These are phyloP conservation scores for Alternaria dauci DNA, from an alignment of 2,329 filamentous ascomycete species.

Conservation along the genomic window DNA sequence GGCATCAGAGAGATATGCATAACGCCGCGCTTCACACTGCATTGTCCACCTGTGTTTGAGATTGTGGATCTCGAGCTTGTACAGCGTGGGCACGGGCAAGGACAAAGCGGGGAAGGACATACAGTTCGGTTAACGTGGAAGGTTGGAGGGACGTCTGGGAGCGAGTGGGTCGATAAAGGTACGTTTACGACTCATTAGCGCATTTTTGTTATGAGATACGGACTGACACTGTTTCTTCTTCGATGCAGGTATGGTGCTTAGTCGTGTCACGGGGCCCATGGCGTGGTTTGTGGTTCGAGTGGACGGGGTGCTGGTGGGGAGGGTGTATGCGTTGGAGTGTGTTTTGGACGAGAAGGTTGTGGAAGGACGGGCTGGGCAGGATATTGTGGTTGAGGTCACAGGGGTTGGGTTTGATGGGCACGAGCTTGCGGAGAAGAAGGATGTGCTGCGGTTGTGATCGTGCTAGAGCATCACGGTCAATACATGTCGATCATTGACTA, in stretches of 20 bases:
- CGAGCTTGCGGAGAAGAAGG: background rate
- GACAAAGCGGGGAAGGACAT: too few species aligned
- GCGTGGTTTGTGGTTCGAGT: slow-evolving; percentile 42
- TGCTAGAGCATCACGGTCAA: background rate
- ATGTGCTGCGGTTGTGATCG: background rate
- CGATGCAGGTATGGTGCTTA: slow-evolving; percentile 34
- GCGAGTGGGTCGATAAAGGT: too few species aligned
- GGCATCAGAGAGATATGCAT: slow-evolving; percentile 31
- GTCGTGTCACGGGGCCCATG: slow-evolving; percentile 47
- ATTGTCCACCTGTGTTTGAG: background rate
- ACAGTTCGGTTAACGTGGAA: too few species aligned
- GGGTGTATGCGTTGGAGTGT: slow-evolving; percentile 44
- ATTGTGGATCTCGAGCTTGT: slow-evolving; percentile 29
- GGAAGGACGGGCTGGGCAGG: background rate
- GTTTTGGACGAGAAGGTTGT: slow-evolving; percentile 25
- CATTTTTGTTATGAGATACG: too few species aligned
- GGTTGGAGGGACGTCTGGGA: too few species aligned
- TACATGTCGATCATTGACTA: background rate
- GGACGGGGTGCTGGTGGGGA: slow-evolving; percentile 30
- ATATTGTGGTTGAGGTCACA: background rate
- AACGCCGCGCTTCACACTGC: slow-evolving; percentile 3
- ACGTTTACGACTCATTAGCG: too few species aligned
- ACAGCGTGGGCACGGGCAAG: slow-evolving; percentile 15
- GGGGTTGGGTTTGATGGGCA: slow-evolving; percentile 11
- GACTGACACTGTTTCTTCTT: too few species aligned